Evolutionary conservation across 345 rosid species (phyloP).

Genomic region (Brassica nigra): DNA sequence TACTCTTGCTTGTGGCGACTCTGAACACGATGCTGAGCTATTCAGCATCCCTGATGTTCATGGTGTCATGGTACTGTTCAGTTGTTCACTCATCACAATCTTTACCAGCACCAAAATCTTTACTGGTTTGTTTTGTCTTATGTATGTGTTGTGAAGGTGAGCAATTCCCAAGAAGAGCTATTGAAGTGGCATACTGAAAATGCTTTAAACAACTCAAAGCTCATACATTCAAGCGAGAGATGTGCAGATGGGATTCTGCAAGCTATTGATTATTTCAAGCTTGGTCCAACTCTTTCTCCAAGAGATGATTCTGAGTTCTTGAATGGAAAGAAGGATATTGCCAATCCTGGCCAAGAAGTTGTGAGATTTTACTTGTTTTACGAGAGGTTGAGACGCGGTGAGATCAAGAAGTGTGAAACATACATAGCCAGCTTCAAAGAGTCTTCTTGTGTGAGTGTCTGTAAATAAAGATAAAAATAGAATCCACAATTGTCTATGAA

Average conservation of each 20-base stretch:
- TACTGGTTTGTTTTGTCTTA: neutral
- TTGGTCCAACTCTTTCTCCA: constrained; percentile 81
- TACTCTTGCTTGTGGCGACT: constrained; percentile 96
- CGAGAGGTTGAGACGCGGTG: constrained; percentile 92
- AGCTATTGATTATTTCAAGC: constrained; percentile 85
- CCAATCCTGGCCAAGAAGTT: constrained; percentile 52
- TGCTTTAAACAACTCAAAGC: constrained; percentile 72
- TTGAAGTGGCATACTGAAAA: constrained; percentile 88
- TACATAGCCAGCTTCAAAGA: constrained; percentile 63
- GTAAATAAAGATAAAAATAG: constrained; percentile 28
- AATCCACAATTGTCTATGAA: neutral
- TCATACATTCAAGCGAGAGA: constrained; percentile 79
- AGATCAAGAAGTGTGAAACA: constrained; percentile 66
- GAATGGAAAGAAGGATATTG: constrained; percentile 29
- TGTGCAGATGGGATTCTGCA: constrained; percentile 95
- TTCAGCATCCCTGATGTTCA: constrained; percentile 84
- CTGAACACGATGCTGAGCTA: constrained; percentile 96
- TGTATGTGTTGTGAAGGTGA: constrained; percentile 53
- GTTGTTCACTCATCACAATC: constrained; percentile 24
- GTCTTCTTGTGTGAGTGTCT: constrained; percentile 73
- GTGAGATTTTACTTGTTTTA: constrained; percentile 71
- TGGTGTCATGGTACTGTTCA: constrained; percentile 81
- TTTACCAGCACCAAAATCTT: constrained; percentile 1
- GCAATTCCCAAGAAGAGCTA: constrained; percentile 95
- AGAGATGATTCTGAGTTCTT: constrained; percentile 61